phyloP scores from a whole-genome alignment of 139 green algal genomes.

The Auxenochlorella pyrenoidosa region DNA sequence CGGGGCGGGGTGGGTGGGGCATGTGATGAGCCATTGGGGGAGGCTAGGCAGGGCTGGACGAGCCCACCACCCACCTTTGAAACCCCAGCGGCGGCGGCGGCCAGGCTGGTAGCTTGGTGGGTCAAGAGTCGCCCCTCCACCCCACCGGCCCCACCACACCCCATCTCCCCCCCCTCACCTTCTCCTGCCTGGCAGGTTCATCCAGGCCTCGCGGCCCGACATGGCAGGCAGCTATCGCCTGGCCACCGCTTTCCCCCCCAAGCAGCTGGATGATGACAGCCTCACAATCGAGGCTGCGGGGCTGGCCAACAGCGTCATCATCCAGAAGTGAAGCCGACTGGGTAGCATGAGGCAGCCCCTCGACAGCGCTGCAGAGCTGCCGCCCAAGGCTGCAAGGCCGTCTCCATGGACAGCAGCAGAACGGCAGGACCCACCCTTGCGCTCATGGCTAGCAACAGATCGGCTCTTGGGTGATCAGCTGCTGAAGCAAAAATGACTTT shows the following conservation, averaged over 20 bases:
- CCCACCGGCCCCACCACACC: no score
- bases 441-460: no score
- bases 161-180: not conserved
- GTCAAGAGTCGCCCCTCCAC: no score
- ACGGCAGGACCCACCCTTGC: no score
- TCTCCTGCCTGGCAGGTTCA: constrained; percentile 59
- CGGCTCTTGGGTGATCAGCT: no score
- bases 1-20: not conserved
- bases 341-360: not conserved
- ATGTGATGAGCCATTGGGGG: not conserved
- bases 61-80: no score
- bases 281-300: constrained; percentile 80
- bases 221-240: constrained; percentile 61
- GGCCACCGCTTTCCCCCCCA: constrained; percentile 77
- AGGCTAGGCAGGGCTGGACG: not conserved
- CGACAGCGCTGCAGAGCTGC: no score
- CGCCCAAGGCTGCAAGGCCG: no score
- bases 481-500: no score
- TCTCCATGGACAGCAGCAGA: no score
- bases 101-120: no score
- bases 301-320: constrained; percentile 86
- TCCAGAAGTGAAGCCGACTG: constrained; percentile 61
- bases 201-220: constrained; percentile 74
- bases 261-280: constrained; percentile 69
- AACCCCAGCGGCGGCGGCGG: no score